These are phyloP conservation scores for Tulasnella calospora DNA, from an alignment of 768 basidiomycete genomes.

Conservation along the genomic window DNA sequence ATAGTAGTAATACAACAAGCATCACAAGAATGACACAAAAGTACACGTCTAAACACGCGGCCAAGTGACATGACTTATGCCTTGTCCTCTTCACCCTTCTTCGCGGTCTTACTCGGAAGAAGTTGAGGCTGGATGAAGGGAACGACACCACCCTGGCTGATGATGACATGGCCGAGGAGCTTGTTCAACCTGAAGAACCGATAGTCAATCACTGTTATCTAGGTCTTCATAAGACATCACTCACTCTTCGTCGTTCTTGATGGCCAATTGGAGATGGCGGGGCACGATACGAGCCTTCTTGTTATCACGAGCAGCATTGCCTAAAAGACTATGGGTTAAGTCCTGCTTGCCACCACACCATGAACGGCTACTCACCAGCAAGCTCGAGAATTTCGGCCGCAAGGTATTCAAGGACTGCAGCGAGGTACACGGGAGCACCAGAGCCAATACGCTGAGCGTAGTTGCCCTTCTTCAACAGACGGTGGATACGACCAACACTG, in stretches of 20 bases:
- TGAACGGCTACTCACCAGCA: conserved; percentile 45
- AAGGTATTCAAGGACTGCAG: conserved; percentile 82
- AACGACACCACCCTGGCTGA: conserved; percentile 73
- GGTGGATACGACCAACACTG: conserved; percentile 74
- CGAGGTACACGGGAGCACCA: conserved; percentile 73
- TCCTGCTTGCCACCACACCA: background rate
- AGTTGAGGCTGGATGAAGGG: conserved; percentile 54
- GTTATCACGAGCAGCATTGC: conserved; percentile 67
- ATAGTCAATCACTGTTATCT: conserved; percentile 23
- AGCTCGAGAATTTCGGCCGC: conserved; percentile 83
- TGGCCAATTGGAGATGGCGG: conserved; percentile 68
- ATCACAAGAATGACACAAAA: background rate
- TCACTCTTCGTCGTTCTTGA: conserved; percentile 72
- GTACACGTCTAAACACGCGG: conserved; percentile 1
- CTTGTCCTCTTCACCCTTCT: conserved; percentile 27
- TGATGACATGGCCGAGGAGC: conserved; percentile 58
- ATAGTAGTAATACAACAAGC: conserved; percentile 11
- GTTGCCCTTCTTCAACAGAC: conserved; percentile 68
- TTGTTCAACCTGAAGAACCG: conserved; percentile 46
- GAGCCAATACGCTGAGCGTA: conserved; percentile 66
- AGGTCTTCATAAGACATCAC: conserved; percentile 29
- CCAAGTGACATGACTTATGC: background rate
- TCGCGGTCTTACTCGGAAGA: conserved; percentile 30
- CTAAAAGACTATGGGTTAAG: background rate
- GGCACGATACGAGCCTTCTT: conserved; percentile 81